phyloP scores from a whole-genome alignment of 768 basidiomycete genomes.

The Xerocomus spinulosus region DNA sequence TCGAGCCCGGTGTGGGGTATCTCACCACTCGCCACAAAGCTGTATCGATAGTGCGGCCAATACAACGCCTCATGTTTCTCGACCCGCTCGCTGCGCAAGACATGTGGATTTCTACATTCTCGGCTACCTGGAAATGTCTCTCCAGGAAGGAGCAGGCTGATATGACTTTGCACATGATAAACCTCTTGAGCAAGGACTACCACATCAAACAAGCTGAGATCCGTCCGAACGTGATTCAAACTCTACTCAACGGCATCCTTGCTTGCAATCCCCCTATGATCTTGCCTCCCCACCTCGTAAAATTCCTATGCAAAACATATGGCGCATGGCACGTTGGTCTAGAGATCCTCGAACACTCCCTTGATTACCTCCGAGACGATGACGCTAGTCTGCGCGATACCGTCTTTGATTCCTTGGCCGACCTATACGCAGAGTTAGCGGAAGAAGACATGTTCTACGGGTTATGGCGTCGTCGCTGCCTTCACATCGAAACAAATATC shows the following conservation, averaged over 20 bases:
- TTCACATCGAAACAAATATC: slow-evolving; percentile 86
- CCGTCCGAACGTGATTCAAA: slow-evolving; percentile 90
- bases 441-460: slow-evolving; percentile 99
- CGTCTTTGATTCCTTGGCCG: slow-evolving; percentile 85
- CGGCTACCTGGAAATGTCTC: slow-evolving; percentile 80
- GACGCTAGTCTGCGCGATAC: slow-evolving; percentile 77
- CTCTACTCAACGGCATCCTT: slow-evolving; percentile 78
- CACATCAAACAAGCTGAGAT: slow-evolving; percentile 84
- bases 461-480: slow-evolving; percentile 83
- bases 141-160: slow-evolving; percentile 85
- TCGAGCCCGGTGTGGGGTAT: slow-evolving; percentile 31
- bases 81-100: slow-evolving; percentile 75
- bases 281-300: slow-evolving; percentile 90
- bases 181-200: slow-evolving; percentile 88
- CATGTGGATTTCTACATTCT: slow-evolving; percentile 85
- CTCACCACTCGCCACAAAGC: slow-evolving; percentile 44
- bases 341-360: slow-evolving; percentile 78
- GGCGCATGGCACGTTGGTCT: slow-evolving; percentile 92
- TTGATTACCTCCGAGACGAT: slow-evolving; percentile 76
- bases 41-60: slow-evolving; percentile 59
- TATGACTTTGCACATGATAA: slow-evolving; percentile 84
- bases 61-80: slow-evolving; percentile 78
- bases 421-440: slow-evolving; percentile 90
- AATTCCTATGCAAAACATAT: slow-evolving; percentile 94
- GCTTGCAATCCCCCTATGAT: slow-evolving; percentile 84